Evolutionary conservation across 192 early-diverging fungal species (phyloP).

Genomic region (Umbelopsis isabellina): DNA sequence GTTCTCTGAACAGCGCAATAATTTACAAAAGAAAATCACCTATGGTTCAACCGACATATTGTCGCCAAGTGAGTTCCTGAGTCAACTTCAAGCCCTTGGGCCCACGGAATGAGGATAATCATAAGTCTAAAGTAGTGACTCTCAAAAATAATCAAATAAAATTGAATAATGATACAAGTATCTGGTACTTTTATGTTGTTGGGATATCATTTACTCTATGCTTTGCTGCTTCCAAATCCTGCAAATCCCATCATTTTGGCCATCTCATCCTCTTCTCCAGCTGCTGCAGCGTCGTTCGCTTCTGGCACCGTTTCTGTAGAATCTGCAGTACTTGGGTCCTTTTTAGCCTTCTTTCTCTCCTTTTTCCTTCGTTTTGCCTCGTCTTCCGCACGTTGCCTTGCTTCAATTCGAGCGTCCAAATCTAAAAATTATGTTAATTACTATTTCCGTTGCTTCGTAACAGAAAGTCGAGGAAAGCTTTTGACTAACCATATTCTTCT

Average conservation of each 20-base stretch:
- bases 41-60: conserved; percentile 95
- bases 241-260: conserved; percentile 76
- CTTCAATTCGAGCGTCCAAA: conserved; percentile 70
- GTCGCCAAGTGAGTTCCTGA: conserved; percentile 78
- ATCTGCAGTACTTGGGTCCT: conserved; percentile 46
- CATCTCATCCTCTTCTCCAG: conserved; percentile 64
- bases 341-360: conserved; percentile 61
- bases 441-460: background rate
- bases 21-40: conserved; percentile 72
- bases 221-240: conserved; percentile 61
- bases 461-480: background rate
- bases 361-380: conserved; percentile 63
- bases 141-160: background rate
- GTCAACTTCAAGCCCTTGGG: conserved; percentile 76
- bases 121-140: background rate
- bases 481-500: conserved; percentile 54
- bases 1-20: conserved; percentile 43
- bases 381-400: conserved; percentile 69
- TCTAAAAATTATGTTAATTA: conserved; percentile 42
- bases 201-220: conserved; percentile 18
- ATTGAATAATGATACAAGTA: background rate
- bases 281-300: conserved; percentile 48
- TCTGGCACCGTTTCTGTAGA: conserved; percentile 38
- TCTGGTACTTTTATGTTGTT: background rate
- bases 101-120: background rate